phyloP scores from a whole-genome alignment of 1,284 basidiomycete genomes.

The Cutaneotrichosporon cavernicola region DNA sequence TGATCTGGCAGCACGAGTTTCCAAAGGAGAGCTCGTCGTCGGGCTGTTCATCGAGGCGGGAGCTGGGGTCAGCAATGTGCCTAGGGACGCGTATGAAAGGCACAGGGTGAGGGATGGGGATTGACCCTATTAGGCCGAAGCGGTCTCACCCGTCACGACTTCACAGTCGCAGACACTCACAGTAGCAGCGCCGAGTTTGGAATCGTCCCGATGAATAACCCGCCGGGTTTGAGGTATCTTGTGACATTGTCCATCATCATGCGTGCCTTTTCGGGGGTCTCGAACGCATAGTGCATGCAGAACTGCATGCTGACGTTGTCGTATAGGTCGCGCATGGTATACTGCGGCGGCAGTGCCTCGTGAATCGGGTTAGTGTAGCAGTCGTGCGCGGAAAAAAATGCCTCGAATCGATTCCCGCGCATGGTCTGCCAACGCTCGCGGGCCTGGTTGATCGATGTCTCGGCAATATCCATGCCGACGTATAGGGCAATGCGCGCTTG shows the following conservation, averaged over 20 bases:
- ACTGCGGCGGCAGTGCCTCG: constrained; percentile 65
- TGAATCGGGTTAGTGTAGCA: constrained; percentile 76
- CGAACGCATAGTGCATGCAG: constrained; percentile 99
- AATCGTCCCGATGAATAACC: constrained; percentile 90
- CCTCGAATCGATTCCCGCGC: constrained; percentile 63
- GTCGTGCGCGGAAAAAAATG: constrained; percentile 81
- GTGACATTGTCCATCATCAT: constrained; percentile 93
- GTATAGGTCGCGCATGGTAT: constrained; percentile 61
- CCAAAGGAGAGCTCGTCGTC: constrained; percentile 74
- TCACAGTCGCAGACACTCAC: constrained; percentile 56
- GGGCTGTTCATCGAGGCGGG: constrained; percentile 67
- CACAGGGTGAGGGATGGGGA: not conserved
- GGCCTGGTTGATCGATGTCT: constrained; percentile 87
- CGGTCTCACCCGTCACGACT: too few relatives aligned
- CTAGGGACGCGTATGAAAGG: not conserved
- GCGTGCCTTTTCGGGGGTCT: constrained; percentile 76
- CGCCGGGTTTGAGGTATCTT: constrained; percentile 74
- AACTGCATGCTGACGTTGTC: constrained; percentile 98
- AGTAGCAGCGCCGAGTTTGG: constrained; percentile 78
- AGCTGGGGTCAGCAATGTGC: constrained; percentile 53
- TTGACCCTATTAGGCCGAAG: not conserved
- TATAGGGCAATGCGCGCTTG: constrained; percentile 79
- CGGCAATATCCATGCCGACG: constrained; percentile 85
- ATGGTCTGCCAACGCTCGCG: constrained; percentile 63
- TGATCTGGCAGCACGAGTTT: constrained; percentile 83